phyloP scores from a whole-genome alignment of 768 basidiomycete genomes.

The Solioccasus polychromus region DNA sequence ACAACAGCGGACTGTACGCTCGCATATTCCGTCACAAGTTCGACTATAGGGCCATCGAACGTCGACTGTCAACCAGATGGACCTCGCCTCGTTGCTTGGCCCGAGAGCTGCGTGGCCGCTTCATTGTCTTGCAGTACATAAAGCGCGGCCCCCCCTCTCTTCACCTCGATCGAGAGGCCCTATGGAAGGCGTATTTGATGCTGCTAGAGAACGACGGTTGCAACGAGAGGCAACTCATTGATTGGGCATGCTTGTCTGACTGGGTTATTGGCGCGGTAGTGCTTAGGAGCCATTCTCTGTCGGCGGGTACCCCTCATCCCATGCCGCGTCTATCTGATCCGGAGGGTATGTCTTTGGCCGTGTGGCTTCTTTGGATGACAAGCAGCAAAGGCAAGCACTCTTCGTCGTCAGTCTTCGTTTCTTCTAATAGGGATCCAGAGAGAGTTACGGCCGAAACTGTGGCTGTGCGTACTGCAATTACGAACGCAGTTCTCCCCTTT shows the following conservation, averaged over 20 bases:
- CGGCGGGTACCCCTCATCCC: neutral
- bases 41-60: conserved; percentile 37
- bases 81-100: conserved; percentile 37
- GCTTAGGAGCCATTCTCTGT: conserved; percentile 8
- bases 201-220: conserved; percentile 49
- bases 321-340: conserved; percentile 29
- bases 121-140: conserved; percentile 40
- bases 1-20: conserved; percentile 41
- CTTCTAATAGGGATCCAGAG: conserved; percentile 29
- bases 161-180: conserved; percentile 35
- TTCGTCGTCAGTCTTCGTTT: neutral
- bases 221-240: conserved; percentile 42
- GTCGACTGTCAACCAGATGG: conserved; percentile 39
- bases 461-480: conserved; percentile 24
- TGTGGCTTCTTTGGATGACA: conserved; percentile 50
- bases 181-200: conserved; percentile 58
- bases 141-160: conserved; percentile 21
- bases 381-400: conserved; percentile 34
- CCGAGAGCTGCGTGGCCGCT: conserved; percentile 44
- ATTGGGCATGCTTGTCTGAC: conserved; percentile 38
- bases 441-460: conserved; percentile 31
- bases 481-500: conserved; percentile 37
- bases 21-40: conserved; percentile 46
- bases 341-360: conserved; percentile 36
- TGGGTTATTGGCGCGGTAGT: conserved; percentile 22